Evolutionary conservation across 495 filamentous ascomycete species (phyloP), one percentile per base, ranked within the genome.

Genomic region (Daldinia vernicosa): DNA sequence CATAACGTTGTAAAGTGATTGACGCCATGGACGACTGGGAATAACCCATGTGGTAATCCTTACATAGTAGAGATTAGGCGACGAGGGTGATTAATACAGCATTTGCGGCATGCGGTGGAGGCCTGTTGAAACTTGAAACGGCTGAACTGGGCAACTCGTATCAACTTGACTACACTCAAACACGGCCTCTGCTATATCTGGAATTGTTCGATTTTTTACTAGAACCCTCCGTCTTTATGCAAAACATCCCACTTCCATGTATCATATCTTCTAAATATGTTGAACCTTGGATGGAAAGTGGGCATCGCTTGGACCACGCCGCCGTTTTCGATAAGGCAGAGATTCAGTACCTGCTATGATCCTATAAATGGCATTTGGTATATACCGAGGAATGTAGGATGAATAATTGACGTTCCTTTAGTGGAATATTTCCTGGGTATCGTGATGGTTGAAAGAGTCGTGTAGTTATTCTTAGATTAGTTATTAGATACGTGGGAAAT

Each of bases 41-140:
- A 24, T 47, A 39, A 66, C 60, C 67, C 67, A 65, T 70, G 67
- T 57, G 67, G 32, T 39, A 62, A 70, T 70, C 67, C 60, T 70
- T 30, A n/a, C n/a, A n/a, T n/a, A n/a, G n/a, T n/a, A 30, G 24
- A 53, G 24, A 45, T n/a, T 33, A 14, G 27, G 17, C 6, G 37
- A 37, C 7, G 37, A 37, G 12, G 15, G 6, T n/a, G 19, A 33
- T 17, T 22, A 43, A 58, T 14, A 37, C 17, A 8, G n/a, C 8
- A 45, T 19, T 12, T 47, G 1, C 19, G 24, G 43, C 19, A 22
- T 47, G 43, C 12, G 43, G 33, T 39, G 43, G 33, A 35, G 27
- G 22, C 43, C 17, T 19, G 58, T 50, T 63, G 69, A 67, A 72
- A 72, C 64, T 22, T 65, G 70, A 72, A 72, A 72, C 70, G 28